A percentile compares a stretch with the other conserved stretches of the same genome.
Conservation (phyloP, 1,284 basidiomycete genomes). For the Kwoniella shivajii region DNA sequence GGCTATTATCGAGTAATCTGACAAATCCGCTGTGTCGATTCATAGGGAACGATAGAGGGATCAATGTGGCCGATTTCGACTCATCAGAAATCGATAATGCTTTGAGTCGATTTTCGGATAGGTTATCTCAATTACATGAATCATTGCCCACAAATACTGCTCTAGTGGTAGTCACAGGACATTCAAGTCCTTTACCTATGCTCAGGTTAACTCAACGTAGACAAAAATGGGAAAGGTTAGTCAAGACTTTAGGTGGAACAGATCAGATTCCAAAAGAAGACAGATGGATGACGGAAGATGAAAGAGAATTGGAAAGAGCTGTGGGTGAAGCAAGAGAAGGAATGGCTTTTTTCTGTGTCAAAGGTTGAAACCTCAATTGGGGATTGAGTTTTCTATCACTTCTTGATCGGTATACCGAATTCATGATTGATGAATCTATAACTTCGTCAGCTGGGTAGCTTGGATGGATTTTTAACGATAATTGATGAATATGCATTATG, state of each 20-base stretch:
- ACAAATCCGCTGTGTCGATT: background rate
- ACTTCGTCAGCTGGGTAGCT: too few species aligned
- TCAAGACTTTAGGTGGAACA: constrained; percentile 59
- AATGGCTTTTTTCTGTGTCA: constrained; percentile 77
- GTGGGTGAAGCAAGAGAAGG: constrained; percentile 77
- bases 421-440: too few species aligned
- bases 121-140: constrained; percentile 65
- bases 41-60: constrained; percentile 8
- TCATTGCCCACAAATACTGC: constrained; percentile 75
- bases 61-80: constrained; percentile 24
- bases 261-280: constrained; percentile 53
- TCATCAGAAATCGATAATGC: constrained; percentile 20
- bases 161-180: constrained; percentile 79
- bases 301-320: constrained; percentile 71
- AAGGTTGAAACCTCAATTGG: too few species aligned
- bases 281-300: constrained; percentile 75
- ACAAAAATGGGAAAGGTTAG: constrained; percentile 68
- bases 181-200: constrained; percentile 80
- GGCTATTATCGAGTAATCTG: background rate
- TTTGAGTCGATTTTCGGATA: constrained; percentile 60
- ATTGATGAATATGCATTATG: too few species aligned
- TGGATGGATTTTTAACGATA: too few species aligned
- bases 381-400: too few species aligned
- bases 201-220: constrained; percentile 68
- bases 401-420: too few species aligned